Evolutionary conservation across 2,329 filamentous ascomycete genomes (phyloP).

Genomic region (Cyanodermella asteris): DNA sequence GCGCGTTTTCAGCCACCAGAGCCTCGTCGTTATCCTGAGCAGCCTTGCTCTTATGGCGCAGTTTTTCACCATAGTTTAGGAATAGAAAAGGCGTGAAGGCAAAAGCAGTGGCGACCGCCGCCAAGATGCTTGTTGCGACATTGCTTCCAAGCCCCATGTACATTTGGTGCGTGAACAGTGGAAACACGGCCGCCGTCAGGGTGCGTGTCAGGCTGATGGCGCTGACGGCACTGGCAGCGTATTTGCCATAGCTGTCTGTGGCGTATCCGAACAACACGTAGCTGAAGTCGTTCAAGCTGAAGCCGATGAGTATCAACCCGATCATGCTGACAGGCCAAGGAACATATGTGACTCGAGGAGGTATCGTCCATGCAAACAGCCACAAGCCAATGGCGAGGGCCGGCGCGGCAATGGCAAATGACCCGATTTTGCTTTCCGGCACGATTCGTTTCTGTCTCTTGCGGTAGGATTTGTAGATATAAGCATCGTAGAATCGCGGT

Average conservation of each 20-base stretch:
- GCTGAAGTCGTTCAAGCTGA: conserved; percentile 25
- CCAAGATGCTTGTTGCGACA: conserved; percentile 18
- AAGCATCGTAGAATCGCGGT: conserved; percentile 21
- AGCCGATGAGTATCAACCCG: conserved; percentile 23
- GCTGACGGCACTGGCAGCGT: conserved; percentile 23
- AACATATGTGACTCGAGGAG: conserved; percentile 14
- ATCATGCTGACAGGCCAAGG: conserved; percentile 21
- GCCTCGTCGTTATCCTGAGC: conserved; percentile 15
- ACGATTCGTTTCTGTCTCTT: conserved; percentile 8
- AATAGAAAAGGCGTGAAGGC: conserved; percentile 19
- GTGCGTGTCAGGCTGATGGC: conserved; percentile 20
- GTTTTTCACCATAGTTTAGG: conserved; percentile 15
- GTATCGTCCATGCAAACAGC: conserved; percentile 26
- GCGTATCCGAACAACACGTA: conserved; percentile 21
- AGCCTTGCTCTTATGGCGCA: conserved; percentile 17
- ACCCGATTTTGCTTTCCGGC: conserved; percentile 26
- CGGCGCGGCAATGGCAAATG: conserved; percentile 24
- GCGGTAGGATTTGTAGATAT: conserved; percentile 12
- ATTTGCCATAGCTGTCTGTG: conserved; percentile 22
- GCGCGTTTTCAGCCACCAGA: conserved; percentile 11
- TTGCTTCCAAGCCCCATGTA: conserved; percentile 19
- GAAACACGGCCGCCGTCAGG: conserved; percentile 17
- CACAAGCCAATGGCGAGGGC: conserved; percentile 22
- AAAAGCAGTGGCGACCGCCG: conserved; percentile 19
- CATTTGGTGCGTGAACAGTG: conserved; percentile 20